phyloP scores from a whole-genome alignment of 495 filamentous ascomycete species.

The Penicillium angulare region DNA sequence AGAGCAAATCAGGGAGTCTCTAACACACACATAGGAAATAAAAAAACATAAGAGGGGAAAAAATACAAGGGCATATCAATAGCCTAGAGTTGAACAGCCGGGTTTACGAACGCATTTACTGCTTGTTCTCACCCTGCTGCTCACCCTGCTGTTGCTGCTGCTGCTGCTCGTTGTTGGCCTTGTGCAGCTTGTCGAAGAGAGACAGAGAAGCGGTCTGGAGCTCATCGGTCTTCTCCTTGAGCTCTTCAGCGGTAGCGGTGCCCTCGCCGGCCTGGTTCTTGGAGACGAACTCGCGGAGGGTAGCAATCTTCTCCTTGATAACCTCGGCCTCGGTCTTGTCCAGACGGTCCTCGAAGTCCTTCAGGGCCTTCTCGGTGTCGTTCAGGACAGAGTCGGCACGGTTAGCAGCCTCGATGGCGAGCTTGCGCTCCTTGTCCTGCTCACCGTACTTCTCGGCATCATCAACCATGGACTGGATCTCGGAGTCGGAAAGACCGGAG shows the following conservation, averaged over 20 bases:
- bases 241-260: conserved; percentile 76
- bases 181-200: conserved; percentile 99
- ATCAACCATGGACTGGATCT: conserved; percentile 96
- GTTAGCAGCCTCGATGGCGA: conserved; percentile 92
- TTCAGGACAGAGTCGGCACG: conserved; percentile 93
- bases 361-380: conserved; percentile 97
- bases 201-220: conserved; percentile 93
- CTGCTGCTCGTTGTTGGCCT: conserved; percentile 76
- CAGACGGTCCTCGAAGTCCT: conserved; percentile 91
- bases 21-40: conserved; percentile 20
- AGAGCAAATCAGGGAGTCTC: conserved; percentile 25
- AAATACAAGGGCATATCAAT: conserved; percentile 19
- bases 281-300: conserved; percentile 84
- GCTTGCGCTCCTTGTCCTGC: conserved; percentile 94
- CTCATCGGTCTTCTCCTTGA: conserved; percentile 98
- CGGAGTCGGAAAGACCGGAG: conserved; percentile 90
- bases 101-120: conserved; percentile 43
- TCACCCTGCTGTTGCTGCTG: conserved; percentile 56
- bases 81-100: conserved; percentile 1
- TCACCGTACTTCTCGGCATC: conserved; percentile 97
- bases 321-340: conserved; percentile 93
- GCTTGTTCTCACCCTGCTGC: conserved; percentile 78
- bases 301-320: conserved; percentile 90
- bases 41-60: conserved; percentile 17
- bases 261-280: conserved; percentile 95